Base-by-base conservation (phyloP, 75 land plant species). In the Gnetum montanum region DNA sequence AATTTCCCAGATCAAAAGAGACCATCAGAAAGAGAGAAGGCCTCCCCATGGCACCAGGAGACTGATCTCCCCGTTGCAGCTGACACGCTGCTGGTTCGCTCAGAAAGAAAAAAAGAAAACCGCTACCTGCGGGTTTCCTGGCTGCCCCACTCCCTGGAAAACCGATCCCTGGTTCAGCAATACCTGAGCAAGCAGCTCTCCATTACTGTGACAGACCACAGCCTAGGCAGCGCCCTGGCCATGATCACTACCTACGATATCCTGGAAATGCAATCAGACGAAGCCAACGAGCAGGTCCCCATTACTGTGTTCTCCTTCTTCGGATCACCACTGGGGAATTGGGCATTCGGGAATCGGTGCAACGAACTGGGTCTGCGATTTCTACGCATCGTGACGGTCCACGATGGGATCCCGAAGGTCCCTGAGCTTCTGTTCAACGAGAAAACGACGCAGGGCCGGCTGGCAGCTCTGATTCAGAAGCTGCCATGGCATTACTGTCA, bases 211-310 rank as follows among this genome's bases (percentile, higher is more conserved):
- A 75, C 77, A 20, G n/a, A n/a, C n/a, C n/a, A n/a, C n/a, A n/a
- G n/a, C n/a, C n/a, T n/a, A n/a, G n/a, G n/a, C n/a, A n/a, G n/a
- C n/a, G n/a, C n/a, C n/a, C n/a, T n/a, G n/a, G n/a, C n/a, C n/a
- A n/a, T n/a, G n/a, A n/a, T n/a, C 85, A 88, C 12, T 49, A 90
- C 86, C 0, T 90, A 74, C 51, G 96, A 90, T 57, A 66, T 90
- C 0, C 84, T 70, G 4, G 75, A 79, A 37, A 74, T 63, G 27
- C 10, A 10, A 10, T 6, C 10, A 6, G 54, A 20, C 18, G 8
- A 40, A 26, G 24, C 35, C 8, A 66, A 66, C n/a, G 45, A 65
- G 8, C 8, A 41, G n/a, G n/a, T n/a, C n/a, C n/a, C n/a, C n/a
- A n/a, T n/a, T n/a, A n/a, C n/a, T n/a, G n/a, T n/a, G n/a, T n/a